These are phyloP conservation scores for Leishmania guyanensis DNA, from an alignment of 208 protist species.

Conservation along the genomic window DNA sequence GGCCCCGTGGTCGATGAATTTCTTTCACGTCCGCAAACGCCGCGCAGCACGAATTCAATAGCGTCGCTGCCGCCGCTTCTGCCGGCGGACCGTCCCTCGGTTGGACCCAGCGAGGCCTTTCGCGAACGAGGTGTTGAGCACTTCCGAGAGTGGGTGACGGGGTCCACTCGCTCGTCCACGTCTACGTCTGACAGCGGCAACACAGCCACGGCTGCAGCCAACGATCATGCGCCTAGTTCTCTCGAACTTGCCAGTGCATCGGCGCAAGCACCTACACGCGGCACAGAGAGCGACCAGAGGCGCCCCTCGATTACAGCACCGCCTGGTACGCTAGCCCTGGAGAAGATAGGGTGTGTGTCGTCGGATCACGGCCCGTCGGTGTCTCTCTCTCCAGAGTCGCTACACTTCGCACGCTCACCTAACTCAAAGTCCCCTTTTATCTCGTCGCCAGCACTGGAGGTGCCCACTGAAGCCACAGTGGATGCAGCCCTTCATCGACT, in stretches of 20 bases:
- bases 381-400: slow-evolving; percentile 11
- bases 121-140: slow-evolving; percentile 15
- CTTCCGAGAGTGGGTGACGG: slow-evolving; percentile 24
- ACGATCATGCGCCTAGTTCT: not conserved
- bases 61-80: slow-evolving; percentile 35
- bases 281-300: not conserved
- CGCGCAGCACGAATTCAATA: not conserved
- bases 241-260: not conserved
- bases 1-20: slow-evolving; percentile 31
- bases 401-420: not conserved
- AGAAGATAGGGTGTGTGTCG: not conserved
- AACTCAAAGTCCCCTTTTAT: not conserved
- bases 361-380: slow-evolving; percentile 6
- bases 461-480: not conserved
- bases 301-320: not conserved
- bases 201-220: not conserved
- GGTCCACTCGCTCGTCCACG: not conserved
- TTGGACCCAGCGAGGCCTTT: slow-evolving; percentile 1
- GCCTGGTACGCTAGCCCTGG: not conserved
- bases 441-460: not conserved
- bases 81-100: slow-evolving; percentile 17
- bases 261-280: not conserved
- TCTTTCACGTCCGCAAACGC: slow-evolving; percentile 38
- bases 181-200: not conserved
- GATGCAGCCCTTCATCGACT: slow-evolving; percentile 35